phyloP scores from a whole-genome alignment of 75 land plant genomes.

The Adiantum capillusveneris region DNA sequence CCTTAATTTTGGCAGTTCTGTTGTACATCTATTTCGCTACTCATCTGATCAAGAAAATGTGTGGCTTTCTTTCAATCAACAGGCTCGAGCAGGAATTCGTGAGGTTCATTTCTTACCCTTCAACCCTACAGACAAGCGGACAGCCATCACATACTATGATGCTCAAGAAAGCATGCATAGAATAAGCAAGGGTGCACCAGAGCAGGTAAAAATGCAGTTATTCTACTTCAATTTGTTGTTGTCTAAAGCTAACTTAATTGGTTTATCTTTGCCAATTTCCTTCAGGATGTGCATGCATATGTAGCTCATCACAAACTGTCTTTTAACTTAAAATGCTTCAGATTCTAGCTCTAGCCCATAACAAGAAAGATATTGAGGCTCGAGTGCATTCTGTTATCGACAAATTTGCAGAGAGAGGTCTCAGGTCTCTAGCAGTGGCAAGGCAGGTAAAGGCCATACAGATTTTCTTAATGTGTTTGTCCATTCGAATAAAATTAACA shows the following conservation, averaged over 20 bases:
- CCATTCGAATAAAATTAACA: no score
- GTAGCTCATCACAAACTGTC: not conserved
- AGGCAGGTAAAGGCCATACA: conserved; percentile 28
- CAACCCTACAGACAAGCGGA: conserved; percentile 84
- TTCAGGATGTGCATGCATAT: not conserved
- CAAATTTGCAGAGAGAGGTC: conserved; percentile 50
- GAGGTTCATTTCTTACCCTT: conserved; percentile 70
- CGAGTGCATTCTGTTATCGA: conserved; percentile 41
- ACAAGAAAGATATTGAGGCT: conserved; percentile 24
- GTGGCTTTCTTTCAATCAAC: no score
- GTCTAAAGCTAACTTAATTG: not conserved
- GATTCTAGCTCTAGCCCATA: conserved; percentile 33
- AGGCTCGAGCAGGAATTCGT: conserved; percentile 58
- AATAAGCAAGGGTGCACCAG: conserved; percentile 87
- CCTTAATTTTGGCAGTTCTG: not conserved
- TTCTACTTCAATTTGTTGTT: not conserved
- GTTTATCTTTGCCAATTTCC: not conserved
- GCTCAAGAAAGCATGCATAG: conserved; percentile 61
- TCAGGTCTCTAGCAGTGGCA: conserved; percentile 51
- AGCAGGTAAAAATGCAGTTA: conserved; percentile 39
- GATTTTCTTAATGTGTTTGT: no score
- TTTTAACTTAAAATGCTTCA: conserved; percentile 6
- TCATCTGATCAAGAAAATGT: no score
- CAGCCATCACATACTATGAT: conserved; percentile 80
- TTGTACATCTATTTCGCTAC: no score